Evolutionary conservation across 805 yeast genomes (phyloP), one percentile per base, ranked within the genome.

Genomic region (Yarrowia keelungensis): DNA sequence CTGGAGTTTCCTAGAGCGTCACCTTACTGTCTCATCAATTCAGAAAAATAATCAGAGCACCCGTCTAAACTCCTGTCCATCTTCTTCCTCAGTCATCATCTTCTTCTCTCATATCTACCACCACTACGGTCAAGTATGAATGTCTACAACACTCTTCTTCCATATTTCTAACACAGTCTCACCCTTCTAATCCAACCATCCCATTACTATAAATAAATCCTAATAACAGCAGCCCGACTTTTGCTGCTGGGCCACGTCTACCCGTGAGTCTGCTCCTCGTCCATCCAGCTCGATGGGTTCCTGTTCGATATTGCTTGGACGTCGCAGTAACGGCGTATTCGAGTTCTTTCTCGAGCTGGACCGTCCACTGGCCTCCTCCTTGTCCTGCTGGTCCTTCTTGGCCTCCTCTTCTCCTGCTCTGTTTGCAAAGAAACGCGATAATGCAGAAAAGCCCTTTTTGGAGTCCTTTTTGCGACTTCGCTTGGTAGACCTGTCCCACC

Each of bases 401-500:
- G 51, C n/a, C 65, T 59, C 65, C n/a, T 59, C 51, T 35, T 59
- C 65, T 10, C 49, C 49, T 0, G 51, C 65, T 35, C 65, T 1
- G 50, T 42, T 59, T 7, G 51, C 41, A 32, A 59, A 59, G 22
- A 59, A 59, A 35, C 65, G 39, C 35, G 65, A 43, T 5, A 59
- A 14, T 10, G 65, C 65, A 2, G 65, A 59, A 45, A 59, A 59
- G 39, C 65, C 65, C 65, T 45, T 43, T 9, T 59, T 59, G 16
- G 64, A 12, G 16, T 59, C 65, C 51, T 59, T 59, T 45, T 45
- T 59, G 22, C 56, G 14, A 14, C 54, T 61, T 22, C 46, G 4
- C 15, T 49, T 62, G n/a, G 72, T 46, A 5, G 74, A 72, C 36
- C 70, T 69, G 61, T 79, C 81, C 80, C 81, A 76, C 16, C 74